Evolutionary conservation across 345 rosid species (phyloP), one percentile per base, ranked within the genome.

Genomic region (Ailanthus altissimus): DNA sequence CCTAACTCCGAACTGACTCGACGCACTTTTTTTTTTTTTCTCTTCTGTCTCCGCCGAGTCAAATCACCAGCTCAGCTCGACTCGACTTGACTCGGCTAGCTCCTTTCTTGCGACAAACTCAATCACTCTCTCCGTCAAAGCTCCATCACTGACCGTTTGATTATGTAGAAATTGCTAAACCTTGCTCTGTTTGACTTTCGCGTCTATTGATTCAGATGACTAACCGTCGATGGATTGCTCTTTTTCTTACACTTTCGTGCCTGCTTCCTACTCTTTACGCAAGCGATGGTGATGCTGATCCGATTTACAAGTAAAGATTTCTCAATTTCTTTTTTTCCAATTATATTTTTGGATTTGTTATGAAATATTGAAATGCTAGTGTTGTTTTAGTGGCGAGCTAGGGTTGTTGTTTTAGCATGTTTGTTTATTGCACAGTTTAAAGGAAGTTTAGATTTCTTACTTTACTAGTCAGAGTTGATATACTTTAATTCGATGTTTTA

Each of bases 221-320:
- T 85, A 76, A 50, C 68, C 61, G 65, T 61, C 68, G 81, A 57
- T 70, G 79, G 87, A 79, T 85, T 79, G 51, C 83, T 81, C 83
- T 89, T 72, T 7, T 83, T 70, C 28, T 80, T 63, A 73, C 72
- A 45, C 72, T 83, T 25, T 75, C 68, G 61, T 83, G 65, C 59
- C 76, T 91, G 66, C 76, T 81, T 40, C 77, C 82, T 25, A 49
- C 71, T n/a, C 84, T 90, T 8, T 63, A 85, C 80, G 94, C 96
- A 11, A 93, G 91, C 54, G 87, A 83, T 15, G 98, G 98, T 69
- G 98, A 94, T 75, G 80, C 92, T 77, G 98, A 94, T 93, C 96
- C 93, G 83, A 78, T 85, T 86, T 94, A 87, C 93, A 87, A 76
- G 98, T 94, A 72, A 83, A 73, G 38, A 47, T 61, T 74, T 3